A percentile compares a stretch with the other conserved stretches of the same genome.
Conservation (phyloP, 2,329 filamentous ascomycete genomes). For the Trichophyton verrucosum region DNA sequence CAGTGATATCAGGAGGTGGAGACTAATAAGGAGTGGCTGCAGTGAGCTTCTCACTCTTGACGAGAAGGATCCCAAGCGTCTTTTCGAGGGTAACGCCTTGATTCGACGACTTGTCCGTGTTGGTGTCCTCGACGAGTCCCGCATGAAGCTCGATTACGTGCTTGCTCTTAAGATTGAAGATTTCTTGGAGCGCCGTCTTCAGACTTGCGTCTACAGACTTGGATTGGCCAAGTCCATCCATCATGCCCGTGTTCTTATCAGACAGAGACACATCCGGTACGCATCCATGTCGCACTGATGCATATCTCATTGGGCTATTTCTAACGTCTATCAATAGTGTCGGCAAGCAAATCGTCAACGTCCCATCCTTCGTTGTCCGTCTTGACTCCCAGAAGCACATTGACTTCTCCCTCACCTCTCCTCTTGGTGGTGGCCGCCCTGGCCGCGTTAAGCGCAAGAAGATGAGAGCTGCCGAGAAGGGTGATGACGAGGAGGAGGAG, state of each 20-base stretch:
- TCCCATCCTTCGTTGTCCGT: constrained; percentile 98
- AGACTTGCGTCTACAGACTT: constrained; percentile 99
- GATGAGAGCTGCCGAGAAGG: constrained; percentile 84
- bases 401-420: constrained; percentile 94
- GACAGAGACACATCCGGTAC: constrained; percentile 92
- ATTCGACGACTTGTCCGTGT: constrained; percentile 99
- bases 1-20: neutral
- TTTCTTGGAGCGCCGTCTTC: constrained; percentile 98
- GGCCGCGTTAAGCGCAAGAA: constrained; percentile 99
- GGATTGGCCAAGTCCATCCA: constrained; percentile 99
- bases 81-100: constrained; percentile 99
- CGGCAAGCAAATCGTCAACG: constrained; percentile 99
- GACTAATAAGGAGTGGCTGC: constrained; percentile 10
- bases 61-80: constrained; percentile 99
- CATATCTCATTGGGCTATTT: neutral
- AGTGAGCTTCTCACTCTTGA: constrained; percentile 99
- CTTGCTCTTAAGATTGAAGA: constrained; percentile 98
- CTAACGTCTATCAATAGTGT: constrained; percentile 44
- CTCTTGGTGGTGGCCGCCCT: constrained; percentile 92
- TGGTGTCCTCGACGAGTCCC: constrained; percentile 98
- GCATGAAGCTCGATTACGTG: constrained; percentile 99
- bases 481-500: constrained; percentile 46
- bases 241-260: constrained; percentile 99
- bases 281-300: constrained; percentile 10
- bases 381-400: constrained; percentile 99